Evolutionary conservation across 495 filamentous ascomycete species (phyloP).

Genomic region (Trichocladium uniseriatum): DNA sequence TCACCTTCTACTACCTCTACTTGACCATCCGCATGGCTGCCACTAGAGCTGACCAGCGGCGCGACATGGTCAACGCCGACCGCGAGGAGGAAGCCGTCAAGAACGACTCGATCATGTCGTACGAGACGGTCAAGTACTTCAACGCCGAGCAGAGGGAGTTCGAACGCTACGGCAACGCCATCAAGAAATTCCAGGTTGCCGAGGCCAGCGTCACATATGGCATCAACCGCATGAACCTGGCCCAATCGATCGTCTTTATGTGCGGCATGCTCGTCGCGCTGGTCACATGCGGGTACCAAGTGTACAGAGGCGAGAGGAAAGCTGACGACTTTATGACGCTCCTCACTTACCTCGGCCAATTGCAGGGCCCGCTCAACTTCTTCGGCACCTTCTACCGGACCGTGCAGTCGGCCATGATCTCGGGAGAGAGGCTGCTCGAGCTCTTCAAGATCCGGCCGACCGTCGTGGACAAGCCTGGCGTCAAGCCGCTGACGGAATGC

Average conservation of each 20-base stretch:
- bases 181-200: constrained; percentile 70
- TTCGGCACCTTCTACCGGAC: constrained; percentile 97
- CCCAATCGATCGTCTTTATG: constrained; percentile 90
- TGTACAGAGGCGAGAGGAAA: constrained; percentile 56
- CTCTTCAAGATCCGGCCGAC: constrained; percentile 84
- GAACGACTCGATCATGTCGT: constrained; percentile 95
- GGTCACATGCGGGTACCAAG: constrained; percentile 65
- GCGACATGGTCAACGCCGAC: constrained; percentile 89
- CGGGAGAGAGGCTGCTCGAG: constrained; percentile 88
- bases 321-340: constrained; percentile 76
- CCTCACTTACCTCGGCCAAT: constrained; percentile 82
- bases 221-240: constrained; percentile 86
- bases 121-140: constrained; percentile 99
- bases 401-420: constrained; percentile 94
- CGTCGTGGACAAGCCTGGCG: constrained; percentile 57
- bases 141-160: constrained; percentile 95
- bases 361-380: constrained; percentile 91
- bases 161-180: constrained; percentile 68
- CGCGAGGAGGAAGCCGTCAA: constrained; percentile 95
- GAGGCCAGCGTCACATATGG: constrained; percentile 85
- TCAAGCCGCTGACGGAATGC: constrained; percentile 49
- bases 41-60: constrained; percentile 79
- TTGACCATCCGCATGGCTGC: constrained; percentile 92
- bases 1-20: constrained; percentile 95
- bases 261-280: constrained; percentile 73